Conservation (phyloP, 768 basidiomycete species). For the Collybia sordida region DNA sequence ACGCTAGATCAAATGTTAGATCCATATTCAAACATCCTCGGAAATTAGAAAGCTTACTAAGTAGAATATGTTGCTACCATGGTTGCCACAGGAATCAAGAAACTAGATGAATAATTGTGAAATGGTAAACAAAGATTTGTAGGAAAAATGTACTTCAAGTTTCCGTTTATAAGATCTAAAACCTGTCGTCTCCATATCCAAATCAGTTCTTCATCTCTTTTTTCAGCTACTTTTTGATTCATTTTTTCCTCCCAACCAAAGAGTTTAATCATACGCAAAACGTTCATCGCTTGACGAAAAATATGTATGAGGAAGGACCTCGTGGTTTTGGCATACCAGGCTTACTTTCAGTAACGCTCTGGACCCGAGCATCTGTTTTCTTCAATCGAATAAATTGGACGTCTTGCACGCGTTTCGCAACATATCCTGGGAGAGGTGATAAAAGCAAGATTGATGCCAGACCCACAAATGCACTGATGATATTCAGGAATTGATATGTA, state of each 20-base stretch:
- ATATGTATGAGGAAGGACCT: slow-evolving; percentile 11
- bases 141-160: slow-evolving; percentile 36
- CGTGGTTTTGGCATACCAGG: slow-evolving; percentile 14
- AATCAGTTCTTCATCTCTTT: slow-evolving; percentile 60
- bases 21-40: background rate
- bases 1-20: slow-evolving; percentile 4
- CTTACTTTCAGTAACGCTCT: slow-evolving; percentile 60
- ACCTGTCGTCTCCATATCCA: slow-evolving; percentile 55
- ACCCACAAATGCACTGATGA: slow-evolving; percentile 54
- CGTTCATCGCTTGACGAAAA: slow-evolving; percentile 44
- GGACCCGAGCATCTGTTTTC: slow-evolving; percentile 57
- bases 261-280: slow-evolving; percentile 68
- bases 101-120: slow-evolving; percentile 30
- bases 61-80: slow-evolving; percentile 67
- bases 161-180: slow-evolving; percentile 43
- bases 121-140: background rate
- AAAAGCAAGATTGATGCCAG: slow-evolving; percentile 50
- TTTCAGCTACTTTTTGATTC: slow-evolving; percentile 47
- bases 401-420: slow-evolving; percentile 46
- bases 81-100: slow-evolving; percentile 57
- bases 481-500: slow-evolving; percentile 4
- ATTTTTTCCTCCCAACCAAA: slow-evolving; percentile 68
- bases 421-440: slow-evolving; percentile 57
- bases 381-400: slow-evolving; percentile 53
- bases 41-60: slow-evolving; percentile 40